Percentiles rank a stretch among this genome's conserved stretches.
These are phyloP conservation scores for Scleromitrula shiraiana DNA, from an alignment of 2,329 filamentous ascomycete species.

Conservation along the genomic window DNA sequence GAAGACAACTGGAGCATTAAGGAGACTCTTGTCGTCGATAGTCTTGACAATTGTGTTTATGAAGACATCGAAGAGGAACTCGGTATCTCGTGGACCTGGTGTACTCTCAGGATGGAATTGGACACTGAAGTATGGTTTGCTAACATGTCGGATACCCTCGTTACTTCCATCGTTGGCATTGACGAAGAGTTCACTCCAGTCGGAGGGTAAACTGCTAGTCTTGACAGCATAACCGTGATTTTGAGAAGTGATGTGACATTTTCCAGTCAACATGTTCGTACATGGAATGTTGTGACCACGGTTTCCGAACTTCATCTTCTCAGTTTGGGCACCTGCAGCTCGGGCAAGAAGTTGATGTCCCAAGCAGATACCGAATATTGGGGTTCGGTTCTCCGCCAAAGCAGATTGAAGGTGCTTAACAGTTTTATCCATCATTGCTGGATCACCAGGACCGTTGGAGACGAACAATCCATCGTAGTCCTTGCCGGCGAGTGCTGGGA, in stretches of 20 bases:
- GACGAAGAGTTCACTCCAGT: slow-evolving; percentile 91
- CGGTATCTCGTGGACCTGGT: slow-evolving; percentile 88
- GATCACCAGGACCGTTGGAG: slow-evolving; percentile 95
- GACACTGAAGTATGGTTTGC: slow-evolving; percentile 93
- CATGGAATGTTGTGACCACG: slow-evolving; percentile 97
- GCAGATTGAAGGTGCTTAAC: slow-evolving; percentile 71
- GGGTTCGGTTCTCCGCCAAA: slow-evolving; percentile 70
- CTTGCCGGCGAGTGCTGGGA: slow-evolving; percentile 65
- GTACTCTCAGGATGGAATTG: slow-evolving; percentile 98
- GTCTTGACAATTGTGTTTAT: slow-evolving; percentile 73
- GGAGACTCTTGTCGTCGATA: slow-evolving; percentile 55
- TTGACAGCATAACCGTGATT: slow-evolving; percentile 97
- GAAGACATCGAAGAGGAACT: slow-evolving; percentile 96
- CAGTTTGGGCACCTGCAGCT: slow-evolving; percentile 74
- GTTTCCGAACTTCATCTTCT: slow-evolving; percentile 99
- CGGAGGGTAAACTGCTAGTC: slow-evolving; percentile 61
- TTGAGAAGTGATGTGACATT: slow-evolving; percentile 98
- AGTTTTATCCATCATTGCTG: slow-evolving; percentile 72
- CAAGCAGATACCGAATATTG: slow-evolving; percentile 93
- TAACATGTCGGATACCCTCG: slow-evolving; percentile 86
- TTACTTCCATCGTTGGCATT: slow-evolving; percentile 98
- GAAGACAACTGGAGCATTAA: slow-evolving; percentile 72
- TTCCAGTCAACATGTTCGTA: slow-evolving; percentile 89
- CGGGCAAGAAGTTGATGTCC: slow-evolving; percentile 89
- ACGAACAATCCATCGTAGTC: slow-evolving; percentile 96